Base-by-base conservation (phyloP, 768 basidiomycete genomes). In the Phlegmacium glaucopus region DNA sequence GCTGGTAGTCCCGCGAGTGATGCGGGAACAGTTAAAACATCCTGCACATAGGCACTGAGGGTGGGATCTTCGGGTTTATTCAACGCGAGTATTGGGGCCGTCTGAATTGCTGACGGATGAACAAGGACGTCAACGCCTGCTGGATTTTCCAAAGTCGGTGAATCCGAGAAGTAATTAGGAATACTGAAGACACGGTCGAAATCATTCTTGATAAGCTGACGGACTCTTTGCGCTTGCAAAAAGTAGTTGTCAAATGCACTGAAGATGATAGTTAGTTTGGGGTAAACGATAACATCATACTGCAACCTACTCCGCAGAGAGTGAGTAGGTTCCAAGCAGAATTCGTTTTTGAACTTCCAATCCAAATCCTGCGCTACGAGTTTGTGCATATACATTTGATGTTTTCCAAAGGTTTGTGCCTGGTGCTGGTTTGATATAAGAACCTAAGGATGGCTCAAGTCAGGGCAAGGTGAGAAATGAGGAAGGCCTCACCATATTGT, bases 241-340 rank as follows among this genome's bases (percentile, higher is more conserved):
- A 93, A 99, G 64, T 95, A 97, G 60, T 95, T 97, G 67, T 97
- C 88, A 60, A 94, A 97, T n/a, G 93, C 93, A 48, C 93, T 97
- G 45, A 4, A 40, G 13, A 43, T 18, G 51, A 38, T 29, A 41
- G 39, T 27, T 34, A 41, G 38, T 16, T 39, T 13, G 17, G 13
- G 18, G 12, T 4, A 18, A 6, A 27, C 28, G 29, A 46, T 27
- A 30, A 6, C 9, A 9, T 6, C 11, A 11, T 29, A 26, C 34
- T 39, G 7, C 4, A 12, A 69, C 89, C 60, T 58, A 96, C 94
- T 91, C 91, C 25, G 94, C 94, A 0, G 86, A 87, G 36, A 99
- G 72, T 2, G 94, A 90, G 60, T 94, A 92, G 0, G 93, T 93
- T 0, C 95, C 95, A 1, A 97, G 72, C 17, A 98, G 58, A 6